These are phyloP conservation scores for Globisporangium canariense DNA, from an alignment of 352 stramenopile genomes.

Conservation along the genomic window DNA sequence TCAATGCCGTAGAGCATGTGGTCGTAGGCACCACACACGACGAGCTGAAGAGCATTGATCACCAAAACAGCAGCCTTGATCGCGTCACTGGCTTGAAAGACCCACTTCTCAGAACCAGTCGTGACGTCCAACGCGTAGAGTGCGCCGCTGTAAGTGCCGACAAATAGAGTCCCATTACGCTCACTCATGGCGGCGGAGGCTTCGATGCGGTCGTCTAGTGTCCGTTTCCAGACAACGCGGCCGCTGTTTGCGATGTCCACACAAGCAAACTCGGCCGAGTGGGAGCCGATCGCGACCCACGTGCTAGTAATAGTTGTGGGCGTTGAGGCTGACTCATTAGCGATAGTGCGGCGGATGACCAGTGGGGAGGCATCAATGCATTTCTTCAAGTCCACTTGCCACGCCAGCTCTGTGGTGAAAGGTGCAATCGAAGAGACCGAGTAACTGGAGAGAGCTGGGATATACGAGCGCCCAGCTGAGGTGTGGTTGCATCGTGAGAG, in stretches of 20 bases:
- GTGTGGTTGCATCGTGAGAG: constrained; percentile 27
- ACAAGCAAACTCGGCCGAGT: constrained; percentile 42
- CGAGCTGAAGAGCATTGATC: constrained; percentile 34
- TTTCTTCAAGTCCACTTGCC: constrained; percentile 41
- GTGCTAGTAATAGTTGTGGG: constrained; percentile 10
- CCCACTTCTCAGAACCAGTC: constrained; percentile 29
- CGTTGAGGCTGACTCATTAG: neutral
- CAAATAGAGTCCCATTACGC: constrained; percentile 27
- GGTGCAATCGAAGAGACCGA: neutral
- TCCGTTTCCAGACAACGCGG: constrained; percentile 28
- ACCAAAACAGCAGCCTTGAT: constrained; percentile 56
- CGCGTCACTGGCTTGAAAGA: constrained; percentile 27
- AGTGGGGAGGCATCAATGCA: constrained; percentile 68
- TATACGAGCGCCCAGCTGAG: constrained; percentile 12
- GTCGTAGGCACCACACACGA: constrained; percentile 53
- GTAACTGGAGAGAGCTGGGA: constrained; percentile 3
- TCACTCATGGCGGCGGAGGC: constrained; percentile 39
- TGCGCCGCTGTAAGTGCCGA: constrained; percentile 50
- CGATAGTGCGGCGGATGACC: constrained; percentile 25
- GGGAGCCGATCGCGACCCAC: constrained; percentile 45
- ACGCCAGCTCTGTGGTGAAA: constrained; percentile 19
- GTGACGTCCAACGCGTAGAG: constrained; percentile 42
- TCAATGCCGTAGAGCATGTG: constrained; percentile 41
- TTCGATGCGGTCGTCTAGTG: constrained; percentile 61
- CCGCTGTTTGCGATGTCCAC: constrained; percentile 30